Evolutionary conservation across 768 basidiomycete genomes (phyloP).

Genomic region (Boletus reticuloceps): DNA sequence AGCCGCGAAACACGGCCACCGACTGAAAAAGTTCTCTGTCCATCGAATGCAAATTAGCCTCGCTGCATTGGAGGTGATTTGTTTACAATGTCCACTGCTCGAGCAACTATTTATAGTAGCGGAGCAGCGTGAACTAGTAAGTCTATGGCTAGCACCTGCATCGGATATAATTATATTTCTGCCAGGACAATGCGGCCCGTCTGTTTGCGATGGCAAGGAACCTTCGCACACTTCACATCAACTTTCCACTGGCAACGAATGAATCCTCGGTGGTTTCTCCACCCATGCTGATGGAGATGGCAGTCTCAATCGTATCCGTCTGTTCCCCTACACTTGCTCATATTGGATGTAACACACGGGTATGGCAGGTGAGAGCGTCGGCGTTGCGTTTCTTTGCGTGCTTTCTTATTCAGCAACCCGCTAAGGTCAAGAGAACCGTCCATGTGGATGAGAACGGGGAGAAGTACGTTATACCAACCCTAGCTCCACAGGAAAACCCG

Average conservation of each 20-base stretch:
- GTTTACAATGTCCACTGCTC: conserved; percentile 48
- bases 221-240: conserved; percentile 61
- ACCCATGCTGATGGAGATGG: conserved; percentile 31
- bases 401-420: conserved; percentile 1
- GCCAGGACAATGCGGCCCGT: conserved; percentile 19
- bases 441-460: conserved; percentile 37
- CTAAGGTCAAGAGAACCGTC: conserved; percentile 47
- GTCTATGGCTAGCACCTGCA: neutral
- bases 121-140: conserved; percentile 46
- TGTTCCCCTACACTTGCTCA: conserved; percentile 54
- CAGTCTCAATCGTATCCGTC: conserved; percentile 43
- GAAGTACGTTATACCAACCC: conserved; percentile 34
- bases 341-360: conserved; percentile 66
- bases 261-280: conserved; percentile 13
- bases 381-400: neutral
- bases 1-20: conserved; percentile 46
- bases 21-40: conserved; percentile 57
- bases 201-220: conserved; percentile 44
- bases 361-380: conserved; percentile 58
- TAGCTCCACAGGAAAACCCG: conserved; percentile 58
- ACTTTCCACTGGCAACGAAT: conserved; percentile 37
- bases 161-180: neutral
- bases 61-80: conserved; percentile 50
- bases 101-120: conserved; percentile 65
- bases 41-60: conserved; percentile 60